Percentiles rank a stretch among this genome's conserved stretches.
Evolutionary conservation across 2,329 filamentous ascomycete genomes (phyloP).

Genomic region (Epichloe scottii): DNA sequence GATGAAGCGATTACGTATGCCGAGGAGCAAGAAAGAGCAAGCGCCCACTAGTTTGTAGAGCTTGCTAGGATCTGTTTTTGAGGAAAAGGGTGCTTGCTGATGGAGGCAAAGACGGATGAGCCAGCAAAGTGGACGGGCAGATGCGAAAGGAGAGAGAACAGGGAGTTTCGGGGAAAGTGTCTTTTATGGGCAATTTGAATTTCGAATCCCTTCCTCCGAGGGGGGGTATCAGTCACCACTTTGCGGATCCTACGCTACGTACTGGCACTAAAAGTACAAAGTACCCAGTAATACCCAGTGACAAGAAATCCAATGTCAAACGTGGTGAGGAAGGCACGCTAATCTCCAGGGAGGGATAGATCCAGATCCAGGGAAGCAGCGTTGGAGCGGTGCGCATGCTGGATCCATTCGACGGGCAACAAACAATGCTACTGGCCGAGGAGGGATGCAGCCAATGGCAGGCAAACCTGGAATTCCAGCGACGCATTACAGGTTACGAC

Average conservation of each 20-base stretch:
- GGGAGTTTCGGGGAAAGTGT: background rate
- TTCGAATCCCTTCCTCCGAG: background rate
- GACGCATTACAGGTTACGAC: background rate
- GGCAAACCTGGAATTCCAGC: background rate
- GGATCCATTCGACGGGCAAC: background rate
- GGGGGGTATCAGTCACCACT: too few species aligned
- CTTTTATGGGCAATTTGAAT: conserved; percentile 2
- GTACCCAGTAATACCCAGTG: background rate
- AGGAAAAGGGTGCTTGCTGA: background rate
- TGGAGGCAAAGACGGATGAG: background rate
- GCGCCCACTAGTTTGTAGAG: too few species aligned
- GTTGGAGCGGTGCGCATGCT: background rate
- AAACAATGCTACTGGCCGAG: background rate
- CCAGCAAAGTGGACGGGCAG: background rate
- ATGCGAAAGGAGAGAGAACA: background rate
- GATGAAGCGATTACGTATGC: background rate
- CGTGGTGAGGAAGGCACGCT: background rate
- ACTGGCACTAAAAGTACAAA: too few species aligned
- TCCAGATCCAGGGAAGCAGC: background rate
- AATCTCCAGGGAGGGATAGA: background rate
- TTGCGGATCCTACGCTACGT: too few species aligned
- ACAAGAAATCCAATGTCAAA: background rate
- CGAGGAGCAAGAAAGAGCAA: too few species aligned
- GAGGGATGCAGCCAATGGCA: background rate
- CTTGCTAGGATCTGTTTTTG: background rate